A percentile compares a stretch with the other conserved stretches of the same genome.
These are phyloP conservation scores for Suillus subluteus DNA, from an alignment of 768 basidiomycete species.

Conservation along the genomic window DNA sequence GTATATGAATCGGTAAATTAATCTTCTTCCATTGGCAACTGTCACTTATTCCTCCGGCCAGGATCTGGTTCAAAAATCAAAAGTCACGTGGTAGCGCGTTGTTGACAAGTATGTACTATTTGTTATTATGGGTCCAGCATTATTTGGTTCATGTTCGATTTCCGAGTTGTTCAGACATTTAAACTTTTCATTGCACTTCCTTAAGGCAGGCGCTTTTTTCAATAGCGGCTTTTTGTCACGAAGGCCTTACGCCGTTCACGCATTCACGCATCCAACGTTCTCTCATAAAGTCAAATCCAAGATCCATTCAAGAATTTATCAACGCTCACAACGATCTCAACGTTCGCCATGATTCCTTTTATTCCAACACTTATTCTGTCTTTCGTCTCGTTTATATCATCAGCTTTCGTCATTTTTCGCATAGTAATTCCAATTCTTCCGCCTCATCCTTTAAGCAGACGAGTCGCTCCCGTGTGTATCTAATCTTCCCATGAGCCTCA, in stretches of 20 bases:
- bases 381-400: slow-evolving; percentile 72
- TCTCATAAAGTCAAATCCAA: slow-evolving; percentile 15
- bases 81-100: slow-evolving; percentile 26
- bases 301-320: slow-evolving; percentile 16
- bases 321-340: slow-evolving; percentile 22
- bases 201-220: slow-evolving; percentile 23
- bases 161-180: slow-evolving; percentile 9
- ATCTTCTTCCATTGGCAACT: not conserved
- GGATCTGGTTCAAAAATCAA: slow-evolving; percentile 14
- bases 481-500: slow-evolving; percentile 2
- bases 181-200: slow-evolving; percentile 20
- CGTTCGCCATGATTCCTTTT: slow-evolving; percentile 62
- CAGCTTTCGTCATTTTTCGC: slow-evolving; percentile 76
- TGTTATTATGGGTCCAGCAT: slow-evolving; percentile 26
- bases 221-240: slow-evolving; percentile 33
- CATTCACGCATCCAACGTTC: slow-evolving; percentile 31
- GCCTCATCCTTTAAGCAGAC: slow-evolving; percentile 71
- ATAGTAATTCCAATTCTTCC: slow-evolving; percentile 77
- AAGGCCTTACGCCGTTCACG: slow-evolving; percentile 43
- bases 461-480: slow-evolving; percentile 67
- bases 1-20: not conserved
- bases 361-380: slow-evolving; percentile 67
- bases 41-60: no score
- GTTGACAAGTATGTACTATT: slow-evolving; percentile 20
- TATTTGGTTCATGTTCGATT: slow-evolving; percentile 25